Percentiles rank a stretch among this genome's conserved stretches.
phyloP scores from a whole-genome alignment of 768 basidiomycete species.

The Hortiboletus flavorubellus region DNA sequence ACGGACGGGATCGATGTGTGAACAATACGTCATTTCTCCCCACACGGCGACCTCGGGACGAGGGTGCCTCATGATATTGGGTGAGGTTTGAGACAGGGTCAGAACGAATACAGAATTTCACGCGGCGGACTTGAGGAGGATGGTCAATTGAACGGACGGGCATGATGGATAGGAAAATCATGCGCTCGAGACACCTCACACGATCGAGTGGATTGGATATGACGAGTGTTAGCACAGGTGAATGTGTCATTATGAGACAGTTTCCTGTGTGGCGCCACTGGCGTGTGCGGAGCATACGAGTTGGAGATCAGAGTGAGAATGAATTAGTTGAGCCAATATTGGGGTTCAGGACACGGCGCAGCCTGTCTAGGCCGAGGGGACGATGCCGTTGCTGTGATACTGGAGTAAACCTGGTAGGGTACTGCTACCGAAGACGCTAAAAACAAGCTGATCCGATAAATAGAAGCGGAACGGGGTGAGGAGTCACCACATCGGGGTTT shows the following conservation, averaged over 20 bases:
- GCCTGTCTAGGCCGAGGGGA: constrained; percentile 11
- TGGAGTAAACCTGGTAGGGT: constrained; percentile 9
- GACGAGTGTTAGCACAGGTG: constrained; percentile 3
- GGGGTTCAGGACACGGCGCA: constrained; percentile 6
- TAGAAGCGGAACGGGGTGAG: constrained; percentile 10
- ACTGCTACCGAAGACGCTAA: constrained; percentile 21
- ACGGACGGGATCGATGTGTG: constrained; percentile 4
- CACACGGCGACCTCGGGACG: constrained; percentile 19
- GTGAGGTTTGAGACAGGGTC: constrained; percentile 16
- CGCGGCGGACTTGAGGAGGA: constrained; percentile 17
- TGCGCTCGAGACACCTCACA: constrained; percentile 1
- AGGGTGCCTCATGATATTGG: not conserved
- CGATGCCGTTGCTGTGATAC: constrained; percentile 15
- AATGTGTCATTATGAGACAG: constrained; percentile 22
- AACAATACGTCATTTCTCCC: constrained; percentile 23
- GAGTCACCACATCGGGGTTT: constrained; percentile 22
- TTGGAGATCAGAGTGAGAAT: constrained; percentile 14
- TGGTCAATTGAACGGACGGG: constrained; percentile 10
- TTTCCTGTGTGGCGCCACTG: constrained; percentile 11
- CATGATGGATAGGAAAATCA: constrained; percentile 8
- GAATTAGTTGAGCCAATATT: constrained; percentile 11
- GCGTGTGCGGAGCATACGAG: constrained; percentile 20
- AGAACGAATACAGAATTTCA: constrained; percentile 11
- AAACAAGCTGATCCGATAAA: constrained; percentile 20
- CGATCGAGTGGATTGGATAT: not conserved